phyloP scores from a whole-genome alignment of 73 alveolate species.

The Loxodes magnus region DNA sequence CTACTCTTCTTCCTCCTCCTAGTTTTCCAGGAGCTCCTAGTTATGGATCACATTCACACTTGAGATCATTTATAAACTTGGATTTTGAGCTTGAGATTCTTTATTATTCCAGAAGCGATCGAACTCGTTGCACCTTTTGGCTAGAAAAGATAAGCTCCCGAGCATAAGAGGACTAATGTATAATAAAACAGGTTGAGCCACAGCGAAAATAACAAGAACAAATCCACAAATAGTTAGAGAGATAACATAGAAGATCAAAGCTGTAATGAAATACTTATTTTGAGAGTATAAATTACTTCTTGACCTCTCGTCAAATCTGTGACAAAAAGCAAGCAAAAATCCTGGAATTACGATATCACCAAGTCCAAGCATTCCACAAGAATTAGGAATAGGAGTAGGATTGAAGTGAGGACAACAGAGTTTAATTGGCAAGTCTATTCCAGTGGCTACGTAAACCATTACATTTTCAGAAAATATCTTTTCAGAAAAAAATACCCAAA shows the following conservation, averaged over 20 bases:
- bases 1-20: too few species aligned
- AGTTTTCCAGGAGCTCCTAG: too few species aligned
- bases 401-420: slow-evolving; percentile 66
- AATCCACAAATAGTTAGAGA: slow-evolving; percentile 17
- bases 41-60: too few species aligned
- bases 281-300: too few species aligned
- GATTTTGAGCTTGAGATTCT: too few species aligned
- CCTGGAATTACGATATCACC: slow-evolving; percentile 97
- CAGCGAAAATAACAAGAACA: slow-evolving; percentile 12
- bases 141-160: too few species aligned
- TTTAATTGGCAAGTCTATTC: slow-evolving; percentile 89
- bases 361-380: slow-evolving; percentile 75
- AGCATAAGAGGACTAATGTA: slow-evolving; percentile 34
- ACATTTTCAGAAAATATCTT: slow-evolving; percentile 72
- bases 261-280: slow-evolving; percentile 13
- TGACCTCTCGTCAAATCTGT: slow-evolving; percentile 53
- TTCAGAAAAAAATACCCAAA: slow-evolving; percentile 63
- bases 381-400: slow-evolving; percentile 27
- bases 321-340: slow-evolving; percentile 65
- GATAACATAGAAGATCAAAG: slow-evolving; percentile 14
- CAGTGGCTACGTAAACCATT: slow-evolving; percentile 91
- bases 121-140: too few species aligned
- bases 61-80: too few species aligned
- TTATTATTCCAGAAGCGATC: too few species aligned
- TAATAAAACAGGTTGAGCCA: slow-evolving; percentile 37